Percentiles rank a stretch among this genome's conserved stretches.
Conservation (phyloP, 352 stramenopile genomes). For the Globisporangium perplexum region DNA sequence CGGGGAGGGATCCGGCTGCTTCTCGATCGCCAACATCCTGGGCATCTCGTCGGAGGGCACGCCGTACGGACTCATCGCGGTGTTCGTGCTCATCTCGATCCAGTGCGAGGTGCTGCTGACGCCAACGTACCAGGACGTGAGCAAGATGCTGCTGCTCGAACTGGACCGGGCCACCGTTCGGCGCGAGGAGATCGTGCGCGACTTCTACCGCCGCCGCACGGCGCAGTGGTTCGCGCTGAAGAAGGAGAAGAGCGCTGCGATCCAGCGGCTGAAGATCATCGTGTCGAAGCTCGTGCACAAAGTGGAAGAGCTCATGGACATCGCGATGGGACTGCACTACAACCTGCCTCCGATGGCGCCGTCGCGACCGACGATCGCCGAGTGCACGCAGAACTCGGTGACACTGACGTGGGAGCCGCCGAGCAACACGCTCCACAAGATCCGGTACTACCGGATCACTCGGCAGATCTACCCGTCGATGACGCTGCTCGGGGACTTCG, state of each 20-base stretch:
- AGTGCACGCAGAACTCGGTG: conserved; percentile 67
- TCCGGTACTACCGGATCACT: conserved; percentile 79
- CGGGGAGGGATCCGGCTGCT: conserved; percentile 29
- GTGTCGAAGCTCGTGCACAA: conserved; percentile 87
- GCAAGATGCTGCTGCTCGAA: conserved; percentile 40
- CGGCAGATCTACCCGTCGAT: conserved; percentile 75
- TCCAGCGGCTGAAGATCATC: conserved; percentile 83
- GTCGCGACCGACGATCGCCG: conserved; percentile 40
- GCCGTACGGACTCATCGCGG: conserved; percentile 62
- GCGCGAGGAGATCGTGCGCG: conserved; percentile 55
- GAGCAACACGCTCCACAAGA: conserved; percentile 60
- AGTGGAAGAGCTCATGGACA: conserved; percentile 87
- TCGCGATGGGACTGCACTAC: conserved; percentile 77
- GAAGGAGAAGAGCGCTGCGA: conserved; percentile 75
- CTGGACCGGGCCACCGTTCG: conserved; percentile 37
- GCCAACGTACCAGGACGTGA: conserved; percentile 54
- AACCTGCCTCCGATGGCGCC: conserved; percentile 80
- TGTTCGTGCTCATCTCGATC: conserved; percentile 83
- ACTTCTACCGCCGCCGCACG: conserved; percentile 61
- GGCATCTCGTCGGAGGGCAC: conserved; percentile 48
- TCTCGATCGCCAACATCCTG: conserved; percentile 65
- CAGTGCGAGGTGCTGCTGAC: conserved; percentile 71
- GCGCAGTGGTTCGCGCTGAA: conserved; percentile 76
- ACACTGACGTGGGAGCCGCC: conserved; percentile 71
- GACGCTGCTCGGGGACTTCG: conserved; percentile 78